Conservation (phyloP, 345 rosid species). For the Citrus hindsii region DNA sequence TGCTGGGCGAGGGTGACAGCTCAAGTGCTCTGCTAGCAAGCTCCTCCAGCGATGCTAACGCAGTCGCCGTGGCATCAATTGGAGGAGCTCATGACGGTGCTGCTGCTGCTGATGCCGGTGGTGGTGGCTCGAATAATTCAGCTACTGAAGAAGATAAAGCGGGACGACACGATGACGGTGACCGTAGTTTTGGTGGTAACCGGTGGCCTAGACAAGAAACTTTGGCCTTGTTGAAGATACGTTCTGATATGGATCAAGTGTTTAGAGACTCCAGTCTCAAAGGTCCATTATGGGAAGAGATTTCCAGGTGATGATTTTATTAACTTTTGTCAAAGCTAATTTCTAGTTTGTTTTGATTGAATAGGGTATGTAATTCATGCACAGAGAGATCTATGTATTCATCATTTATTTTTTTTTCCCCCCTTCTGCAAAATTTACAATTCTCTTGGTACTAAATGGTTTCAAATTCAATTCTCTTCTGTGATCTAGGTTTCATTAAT, state of each 20-base stretch:
- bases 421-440: neutral
- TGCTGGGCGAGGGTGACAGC: constrained; percentile 26
- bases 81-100: constrained; percentile 11
- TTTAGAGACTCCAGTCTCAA: constrained; percentile 73
- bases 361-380: neutral
- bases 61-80: neutral
- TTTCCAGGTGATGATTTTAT: constrained; percentile 42
- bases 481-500: constrained; percentile 4
- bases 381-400: neutral
- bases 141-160: constrained; percentile 42
- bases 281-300: constrained; percentile 60
- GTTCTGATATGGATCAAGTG: constrained; percentile 67
- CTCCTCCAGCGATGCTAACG: constrained; percentile 18
- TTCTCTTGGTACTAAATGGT: neutral
- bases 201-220: constrained; percentile 86
- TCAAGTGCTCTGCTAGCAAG: constrained; percentile 24
- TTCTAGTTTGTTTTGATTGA: neutral
- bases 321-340: neutral
- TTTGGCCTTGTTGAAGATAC: constrained; percentile 61
- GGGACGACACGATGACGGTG: constrained; percentile 35
- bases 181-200: constrained; percentile 56
- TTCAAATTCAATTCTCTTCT: neutral
- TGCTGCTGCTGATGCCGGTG: neutral
- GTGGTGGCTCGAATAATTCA: constrained; percentile 19
- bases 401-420: no score